Evolutionary conservation across 2,329 filamentous ascomycete genomes (phyloP).

Genomic region (Diaporthe vexans): DNA sequence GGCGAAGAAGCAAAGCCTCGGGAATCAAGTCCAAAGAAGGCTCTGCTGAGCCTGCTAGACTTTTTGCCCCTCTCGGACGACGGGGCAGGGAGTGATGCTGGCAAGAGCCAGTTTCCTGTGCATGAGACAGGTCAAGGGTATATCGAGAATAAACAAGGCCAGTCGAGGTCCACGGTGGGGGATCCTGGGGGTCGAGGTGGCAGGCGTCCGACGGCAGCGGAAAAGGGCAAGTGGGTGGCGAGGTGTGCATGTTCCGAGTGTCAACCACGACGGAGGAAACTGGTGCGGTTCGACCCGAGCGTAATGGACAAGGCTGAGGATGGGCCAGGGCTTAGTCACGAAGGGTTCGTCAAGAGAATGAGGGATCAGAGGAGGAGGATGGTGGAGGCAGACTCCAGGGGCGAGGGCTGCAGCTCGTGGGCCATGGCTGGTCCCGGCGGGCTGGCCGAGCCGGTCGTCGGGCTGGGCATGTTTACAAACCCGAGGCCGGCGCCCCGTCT

Average conservation of each 20-base stretch:
- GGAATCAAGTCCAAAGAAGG: not conserved
- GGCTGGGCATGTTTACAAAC: conserved; percentile 1
- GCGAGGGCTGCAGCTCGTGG: conserved; percentile 18
- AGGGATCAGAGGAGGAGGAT: not conserved
- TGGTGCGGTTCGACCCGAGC: not conserved
- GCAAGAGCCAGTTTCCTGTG: not conserved
- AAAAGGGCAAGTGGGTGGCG: conserved; percentile 10
- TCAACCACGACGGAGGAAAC: too few species aligned
- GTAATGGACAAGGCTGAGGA: not conserved
- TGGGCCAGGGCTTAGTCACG: not conserved
- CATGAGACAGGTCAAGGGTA: too few species aligned
- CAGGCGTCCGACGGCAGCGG: not conserved
- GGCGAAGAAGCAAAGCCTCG: not conserved
- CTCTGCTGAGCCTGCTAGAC: not conserved
- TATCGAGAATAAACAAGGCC: too few species aligned
- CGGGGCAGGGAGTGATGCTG: too few species aligned
- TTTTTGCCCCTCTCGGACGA: not conserved
- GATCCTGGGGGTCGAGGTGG: not conserved
- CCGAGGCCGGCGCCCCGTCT: conserved; percentile 10
- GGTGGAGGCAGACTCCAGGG: not conserved
- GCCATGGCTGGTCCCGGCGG: not conserved
- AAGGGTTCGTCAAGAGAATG: not conserved
- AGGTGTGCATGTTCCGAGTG: not conserved
- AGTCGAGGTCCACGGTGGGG: not conserved
- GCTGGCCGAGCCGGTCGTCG: not conserved